Evolutionary conservation across 306 rosid species (phyloP), one percentile per base, ranked within the genome.

Genomic region (Gastrolobium villosum): DNA sequence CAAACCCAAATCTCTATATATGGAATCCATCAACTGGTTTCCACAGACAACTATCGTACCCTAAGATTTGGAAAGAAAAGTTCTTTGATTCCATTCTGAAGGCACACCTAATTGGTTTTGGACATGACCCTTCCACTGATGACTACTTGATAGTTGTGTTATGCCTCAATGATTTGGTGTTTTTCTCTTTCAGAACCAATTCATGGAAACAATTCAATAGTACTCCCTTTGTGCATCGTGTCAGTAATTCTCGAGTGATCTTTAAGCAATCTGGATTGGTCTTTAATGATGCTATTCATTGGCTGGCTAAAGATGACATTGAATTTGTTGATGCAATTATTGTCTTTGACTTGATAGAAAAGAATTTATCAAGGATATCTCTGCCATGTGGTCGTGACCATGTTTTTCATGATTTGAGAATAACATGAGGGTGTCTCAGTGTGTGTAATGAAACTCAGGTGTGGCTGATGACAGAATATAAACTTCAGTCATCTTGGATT

Each of bases 381-480:
- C 7, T 81, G 26, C 55, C 62, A 2, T 26, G 14, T 5, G 26
- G 26, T 20, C 26, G 26, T 20, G 26, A 20, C 26, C 26, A 20
- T 20, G 26, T 5, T 15, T 30, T 65, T 75, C 40, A 3, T 50
- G 4, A 10, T 64, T 37, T 73, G 56, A 8, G 69, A 4, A 4
- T 65, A 10, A 0, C 66, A n/a, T 66, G 66, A 50, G 66, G 65
- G 39, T 81, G 49, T 32, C 81, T 81, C 11, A 30, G 66, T 20
- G 26, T 20, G 26, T 20, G 26, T 20, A 20, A 20, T 20, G 26
- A 20, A 20, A 20, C 26, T 20, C 26, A 20, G 5, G 44, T 15
- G 0, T 65, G 84, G 75, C 14, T 80, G 32, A 72, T 80, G 84
- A 34, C 44, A 44, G 68, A 80, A 50, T 79, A 79, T 52, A 60